Evolutionary conservation across 148 eudicot species (phyloP), one percentile per base, ranked within the genome.

Genomic region (Arbutus unedo): DNA sequence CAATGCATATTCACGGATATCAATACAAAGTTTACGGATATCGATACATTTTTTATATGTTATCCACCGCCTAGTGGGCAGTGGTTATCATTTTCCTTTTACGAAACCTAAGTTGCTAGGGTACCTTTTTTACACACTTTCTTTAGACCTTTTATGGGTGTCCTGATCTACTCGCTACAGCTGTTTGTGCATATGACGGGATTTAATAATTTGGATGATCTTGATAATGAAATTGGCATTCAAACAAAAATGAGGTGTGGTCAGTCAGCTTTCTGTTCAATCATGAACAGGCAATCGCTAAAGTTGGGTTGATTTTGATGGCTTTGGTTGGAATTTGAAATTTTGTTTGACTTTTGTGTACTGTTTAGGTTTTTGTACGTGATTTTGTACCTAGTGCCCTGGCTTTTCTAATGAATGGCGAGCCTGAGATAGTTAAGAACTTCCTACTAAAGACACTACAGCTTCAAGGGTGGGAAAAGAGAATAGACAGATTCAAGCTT

Each of bases 321-420:
- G 55, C n/a, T 23, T 76, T 21, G 51, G 67, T 38, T 14, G 43
- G 43, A 50, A 43, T 60, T 53, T 50, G 38, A 56, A 57, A 57
- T 38, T 78, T 43, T 57, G 11, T 44, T 51, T 6, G 44, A 8
- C 14, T 78, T 78, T 83, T 62, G 67, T 80, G 48, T 55, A 16
- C 47, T 82, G 48, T 83, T 79, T 83, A 96, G 99, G 99, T 96
- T 49, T 96, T 96, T 79, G 99, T 96, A 50, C 94, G 99, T 16
- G 99, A 96, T 91, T 96, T 96, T 83, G 98, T 96, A 25, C 99
- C 99, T 18, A 96, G 99, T 90, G 99, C 99, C 5, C 89, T 96
- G 80, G 98, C 99, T 70, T 96, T 96, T 81, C 85, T 96, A 31
- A 96, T 96, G 98, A 96, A 96, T 85, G 99, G 99, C 3, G 99